Conservation (phyloP, 2,329 filamentous ascomycete species). For the Sarocladium kiliense region DNA sequence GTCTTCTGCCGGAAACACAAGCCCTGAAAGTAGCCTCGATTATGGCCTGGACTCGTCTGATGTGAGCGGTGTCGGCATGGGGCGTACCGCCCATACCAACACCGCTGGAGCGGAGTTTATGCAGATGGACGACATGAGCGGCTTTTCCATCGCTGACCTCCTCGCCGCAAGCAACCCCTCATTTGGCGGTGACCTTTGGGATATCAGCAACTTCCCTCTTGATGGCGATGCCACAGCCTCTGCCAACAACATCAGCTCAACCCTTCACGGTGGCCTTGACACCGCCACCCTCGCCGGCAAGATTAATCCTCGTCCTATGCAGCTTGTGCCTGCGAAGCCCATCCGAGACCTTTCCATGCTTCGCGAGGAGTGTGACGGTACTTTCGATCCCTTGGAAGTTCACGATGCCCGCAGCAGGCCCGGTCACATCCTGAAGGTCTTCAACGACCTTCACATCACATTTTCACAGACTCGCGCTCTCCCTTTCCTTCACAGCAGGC, state of each 20-base stretch:
- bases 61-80: conserved; percentile 10
- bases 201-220: not conserved
- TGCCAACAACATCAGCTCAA: conserved; percentile 9
- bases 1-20: conserved; percentile 16
- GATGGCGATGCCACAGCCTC: conserved; percentile 9
- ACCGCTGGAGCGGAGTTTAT: conserved; percentile 11
- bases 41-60: not conserved
- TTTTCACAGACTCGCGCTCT: conserved; percentile 31
- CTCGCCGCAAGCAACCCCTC: conserved; percentile 18
- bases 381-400: conserved; percentile 27
- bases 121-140: conserved; percentile 21
- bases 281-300: conserved; percentile 3
- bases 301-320: not conserved
- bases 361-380: conserved; percentile 11
- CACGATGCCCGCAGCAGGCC: conserved; percentile 29
- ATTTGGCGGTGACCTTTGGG: conserved; percentile 10
- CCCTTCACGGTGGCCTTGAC: conserved; percentile 7
- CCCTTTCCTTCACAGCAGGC: conserved; percentile 37
- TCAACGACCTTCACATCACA: conserved; percentile 26
- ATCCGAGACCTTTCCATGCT: conserved; percentile 26
- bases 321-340: conserved; percentile 11
- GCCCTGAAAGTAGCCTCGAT: conserved; percentile 21
- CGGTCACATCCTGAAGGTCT: conserved; percentile 26
- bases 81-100: not conserved
- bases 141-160: conserved; percentile 31